These are phyloP conservation scores for Rostrohypoxylon terebratum DNA, from an alignment of 495 filamentous ascomycete species.

Conservation along the genomic window DNA sequence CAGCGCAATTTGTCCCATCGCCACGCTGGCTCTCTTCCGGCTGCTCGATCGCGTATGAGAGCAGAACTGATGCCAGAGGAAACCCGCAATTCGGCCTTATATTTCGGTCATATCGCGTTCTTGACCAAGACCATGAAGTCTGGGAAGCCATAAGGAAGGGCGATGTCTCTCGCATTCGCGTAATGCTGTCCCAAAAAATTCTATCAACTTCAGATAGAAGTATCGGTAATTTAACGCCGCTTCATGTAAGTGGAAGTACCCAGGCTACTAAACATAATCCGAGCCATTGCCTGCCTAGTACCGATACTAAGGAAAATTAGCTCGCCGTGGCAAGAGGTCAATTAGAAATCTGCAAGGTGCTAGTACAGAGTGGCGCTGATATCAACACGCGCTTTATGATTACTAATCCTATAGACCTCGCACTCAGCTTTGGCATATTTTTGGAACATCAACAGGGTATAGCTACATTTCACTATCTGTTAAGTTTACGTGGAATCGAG, in stretches of 20 bases:
- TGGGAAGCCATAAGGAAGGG: background rate
- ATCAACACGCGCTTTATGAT: too few species aligned
- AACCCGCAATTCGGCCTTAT: background rate
- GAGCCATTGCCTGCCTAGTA: too few species aligned
- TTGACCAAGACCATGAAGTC: constrained; percentile 4
- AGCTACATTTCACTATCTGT: constrained; percentile 25
- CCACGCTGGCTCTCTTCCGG: constrained; percentile 32
- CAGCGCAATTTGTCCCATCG: constrained; percentile 17
- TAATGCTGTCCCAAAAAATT: constrained; percentile 20
- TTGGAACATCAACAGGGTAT: background rate
- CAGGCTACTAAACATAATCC: background rate
- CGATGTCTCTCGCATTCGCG: background rate
- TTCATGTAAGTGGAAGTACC: constrained; percentile 18
- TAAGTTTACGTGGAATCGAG: background rate
- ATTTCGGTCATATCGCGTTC: constrained; percentile 15
- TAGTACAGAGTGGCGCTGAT: constrained; percentile 32
- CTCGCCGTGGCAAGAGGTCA: background rate
- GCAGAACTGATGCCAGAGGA: constrained; percentile 25
- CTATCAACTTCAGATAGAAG: constrained; percentile 12
- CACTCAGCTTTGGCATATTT: too few species aligned
- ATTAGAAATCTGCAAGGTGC: constrained; percentile 19
- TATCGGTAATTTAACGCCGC: background rate
- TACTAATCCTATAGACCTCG: too few species aligned
- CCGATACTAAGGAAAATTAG: constrained; percentile 9
- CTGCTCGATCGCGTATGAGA: constrained; percentile 18